Conservation (phyloP, 2,329 filamentous ascomycete genomes). For the Stachybotrys chartarum region DNA sequence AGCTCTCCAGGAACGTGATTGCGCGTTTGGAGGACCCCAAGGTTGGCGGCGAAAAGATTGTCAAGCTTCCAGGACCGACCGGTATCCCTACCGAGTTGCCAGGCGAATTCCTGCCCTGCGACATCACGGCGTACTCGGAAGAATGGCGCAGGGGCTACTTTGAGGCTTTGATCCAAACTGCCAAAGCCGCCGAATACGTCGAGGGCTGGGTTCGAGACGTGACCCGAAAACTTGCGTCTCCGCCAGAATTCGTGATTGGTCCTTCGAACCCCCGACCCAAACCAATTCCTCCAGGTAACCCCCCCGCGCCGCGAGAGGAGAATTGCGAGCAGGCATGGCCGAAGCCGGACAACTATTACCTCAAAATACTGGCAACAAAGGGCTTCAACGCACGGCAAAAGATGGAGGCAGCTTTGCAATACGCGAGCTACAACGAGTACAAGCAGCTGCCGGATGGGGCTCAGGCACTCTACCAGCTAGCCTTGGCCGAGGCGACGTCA, state of each 20-base stretch:
- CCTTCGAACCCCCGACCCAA: slow-evolving; percentile 77
- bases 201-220: slow-evolving; percentile 72
- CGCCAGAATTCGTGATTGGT: slow-evolving; percentile 66
- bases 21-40: slow-evolving; percentile 60
- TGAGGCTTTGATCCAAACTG: slow-evolving; percentile 70
- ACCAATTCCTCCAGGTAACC: slow-evolving; percentile 59
- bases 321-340: slow-evolving; percentile 66
- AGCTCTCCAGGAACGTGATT: slow-evolving; percentile 52
- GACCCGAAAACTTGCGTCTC: slow-evolving; percentile 59
- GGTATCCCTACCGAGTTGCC: slow-evolving; percentile 60
- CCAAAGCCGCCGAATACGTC: slow-evolving; percentile 69
- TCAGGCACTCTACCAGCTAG: slow-evolving; percentile 66
- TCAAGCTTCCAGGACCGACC: slow-evolving; percentile 51
- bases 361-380: slow-evolving; percentile 70
- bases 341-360: slow-evolving; percentile 69
- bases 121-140: slow-evolving; percentile 70
- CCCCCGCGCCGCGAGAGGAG: slow-evolving; percentile 62
- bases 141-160: slow-evolving; percentile 84
- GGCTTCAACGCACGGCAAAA: slow-evolving; percentile 76
- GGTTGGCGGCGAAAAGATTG: slow-evolving; percentile 60
- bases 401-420: slow-evolving; percentile 73
- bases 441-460: slow-evolving; percentile 61
- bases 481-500: slow-evolving; percentile 61
- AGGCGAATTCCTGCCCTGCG: slow-evolving; percentile 55
- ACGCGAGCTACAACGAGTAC: slow-evolving; percentile 79